Conservation (phyloP, 2,329 filamentous ascomycete species). For the Apiospora pterosperma region DNA sequence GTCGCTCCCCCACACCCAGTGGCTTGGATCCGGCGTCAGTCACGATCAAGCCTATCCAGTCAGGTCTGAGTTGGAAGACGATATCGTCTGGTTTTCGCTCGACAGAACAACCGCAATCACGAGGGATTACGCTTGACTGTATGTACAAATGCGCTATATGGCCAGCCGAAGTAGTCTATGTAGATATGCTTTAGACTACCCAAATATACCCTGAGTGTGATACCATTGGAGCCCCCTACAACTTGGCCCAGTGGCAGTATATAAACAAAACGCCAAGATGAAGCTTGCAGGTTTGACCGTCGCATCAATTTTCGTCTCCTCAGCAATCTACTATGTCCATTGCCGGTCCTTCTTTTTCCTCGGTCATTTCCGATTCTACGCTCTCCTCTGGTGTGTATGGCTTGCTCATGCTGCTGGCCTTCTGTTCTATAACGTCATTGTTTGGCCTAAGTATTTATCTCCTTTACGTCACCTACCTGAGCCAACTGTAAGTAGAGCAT, state of each 20-base stretch:
- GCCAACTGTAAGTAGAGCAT: constrained; percentile 6
- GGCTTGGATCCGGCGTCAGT: not conserved
- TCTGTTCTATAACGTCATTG: constrained; percentile 4
- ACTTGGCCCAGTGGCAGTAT: not conserved
- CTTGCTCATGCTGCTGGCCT: not conserved
- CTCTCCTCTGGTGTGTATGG: not conserved
- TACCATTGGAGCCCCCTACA: not conserved
- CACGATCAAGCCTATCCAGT: not conserved
- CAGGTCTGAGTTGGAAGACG: not conserved
- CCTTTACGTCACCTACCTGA: constrained; percentile 9
- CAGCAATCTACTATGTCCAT: not conserved
- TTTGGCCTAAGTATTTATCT: constrained; percentile 11
- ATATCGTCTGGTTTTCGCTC: not conserved
- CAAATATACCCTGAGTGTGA: too few relatives aligned
- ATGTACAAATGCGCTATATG: not conserved
- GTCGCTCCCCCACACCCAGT: not conserved
- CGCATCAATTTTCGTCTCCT: not conserved
- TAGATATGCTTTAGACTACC: not conserved
- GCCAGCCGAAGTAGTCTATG: not conserved
- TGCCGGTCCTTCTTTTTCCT: not conserved
- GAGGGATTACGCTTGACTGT: not conserved
- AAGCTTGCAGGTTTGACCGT: not conserved
- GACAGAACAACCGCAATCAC: not conserved
- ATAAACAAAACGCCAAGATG: not conserved
- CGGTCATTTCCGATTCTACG: not conserved